phyloP scores from a whole-genome alignment of 306 rosid species.

The Lagenaria siceraria region DNA sequence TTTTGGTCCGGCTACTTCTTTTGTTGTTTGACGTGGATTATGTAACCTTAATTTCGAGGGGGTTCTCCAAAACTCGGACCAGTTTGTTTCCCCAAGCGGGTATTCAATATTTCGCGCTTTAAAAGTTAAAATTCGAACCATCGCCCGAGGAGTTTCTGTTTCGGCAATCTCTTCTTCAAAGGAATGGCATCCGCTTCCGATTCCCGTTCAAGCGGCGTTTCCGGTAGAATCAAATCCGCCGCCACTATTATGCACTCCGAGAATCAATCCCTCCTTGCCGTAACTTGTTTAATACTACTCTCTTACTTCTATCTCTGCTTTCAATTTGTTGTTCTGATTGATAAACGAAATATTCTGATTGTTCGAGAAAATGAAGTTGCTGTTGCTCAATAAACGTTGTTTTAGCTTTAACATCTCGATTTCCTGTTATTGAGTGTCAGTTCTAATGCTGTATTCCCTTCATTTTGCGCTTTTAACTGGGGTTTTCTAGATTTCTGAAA shows the following conservation, averaged over 20 bases:
- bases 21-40: no score
- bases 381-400: background rate
- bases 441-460: background rate
- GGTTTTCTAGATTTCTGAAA: background rate
- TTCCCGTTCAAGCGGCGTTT: constrained; percentile 23
- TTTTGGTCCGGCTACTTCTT: no score
- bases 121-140: background rate
- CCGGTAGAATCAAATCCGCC: constrained; percentile 30
- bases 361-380: background rate
- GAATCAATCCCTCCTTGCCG: constrained; percentile 46
- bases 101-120: background rate
- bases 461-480: background rate
- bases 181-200: constrained; percentile 50
- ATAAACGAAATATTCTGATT: background rate
- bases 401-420: background rate
- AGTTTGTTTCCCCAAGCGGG: background rate
- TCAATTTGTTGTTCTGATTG: background rate
- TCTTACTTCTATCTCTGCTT: background rate
- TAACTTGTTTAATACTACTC: constrained; percentile 15
- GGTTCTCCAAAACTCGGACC: background rate
- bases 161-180: background rate
- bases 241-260: constrained; percentile 40
- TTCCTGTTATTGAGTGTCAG: background rate
- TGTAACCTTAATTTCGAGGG: no score
- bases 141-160: background rate